Evolutionary conservation across 495 filamentous ascomycete genomes (phyloP), one percentile per base, ranked within the genome.

Genomic region (Penicillium fimorum): DNA sequence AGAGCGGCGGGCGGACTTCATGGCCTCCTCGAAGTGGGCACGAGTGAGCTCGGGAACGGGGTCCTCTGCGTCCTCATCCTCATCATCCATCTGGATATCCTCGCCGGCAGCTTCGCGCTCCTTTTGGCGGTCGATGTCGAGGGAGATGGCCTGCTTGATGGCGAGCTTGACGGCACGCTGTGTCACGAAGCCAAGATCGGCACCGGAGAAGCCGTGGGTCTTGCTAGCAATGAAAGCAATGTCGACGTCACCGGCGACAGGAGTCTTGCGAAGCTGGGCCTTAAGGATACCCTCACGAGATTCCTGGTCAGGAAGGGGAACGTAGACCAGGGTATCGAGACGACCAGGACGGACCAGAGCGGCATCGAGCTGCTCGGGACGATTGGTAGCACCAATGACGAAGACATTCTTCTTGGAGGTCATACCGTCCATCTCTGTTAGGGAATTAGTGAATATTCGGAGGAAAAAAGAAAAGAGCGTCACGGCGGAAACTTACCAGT

Each of bases 401-500:
- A 98, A 98, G 64, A 98, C 94, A 76, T 98, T 98, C 89, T 98
- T 98, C 90, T 98, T 98, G 8, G 93, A 96, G 46, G 95, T 97
- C 92, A 96, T 96, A 65, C 92, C 92, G 64, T 96, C 92, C 92
- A 96, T 96, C 84, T 96, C 92, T 93, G 67, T 37, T 18, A 40
- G n/a, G 3, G 8, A 32, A 66, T 86, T 77, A 87, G 84, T 62
- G 61, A 46, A 25, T 33, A 25, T 37, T 20, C 22, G 13, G n/a
- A 55, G n/a, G 13, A 40, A 53, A 47, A 2, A 42, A 53, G 45
- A 2, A 24, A 48, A 13, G 25, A 33, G 15, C 51, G 49, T 40
- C 25, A 40, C 12, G 20, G 6, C 0, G 32, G 12, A 7, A 59
- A 68, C 86, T 83, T 84, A 93, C 90, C 92, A 53, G 94, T 98